Conservation (phyloP, 2,329 filamentous ascomycete genomes). For the Colletotrichum limetticola region DNA sequence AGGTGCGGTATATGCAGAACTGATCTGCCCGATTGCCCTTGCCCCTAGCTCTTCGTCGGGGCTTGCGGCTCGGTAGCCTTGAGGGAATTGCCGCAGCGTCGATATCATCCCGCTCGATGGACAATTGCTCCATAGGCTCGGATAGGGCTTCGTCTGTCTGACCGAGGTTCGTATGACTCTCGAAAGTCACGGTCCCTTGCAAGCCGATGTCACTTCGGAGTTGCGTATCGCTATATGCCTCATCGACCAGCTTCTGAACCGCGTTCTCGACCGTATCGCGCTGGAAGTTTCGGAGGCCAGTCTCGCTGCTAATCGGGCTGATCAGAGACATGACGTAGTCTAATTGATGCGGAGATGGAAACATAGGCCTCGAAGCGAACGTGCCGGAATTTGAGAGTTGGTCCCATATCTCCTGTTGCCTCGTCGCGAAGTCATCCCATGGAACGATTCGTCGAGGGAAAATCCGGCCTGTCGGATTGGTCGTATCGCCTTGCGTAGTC, state of each 20-base stretch:
- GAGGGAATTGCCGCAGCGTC: too few relatives aligned
- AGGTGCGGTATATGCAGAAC: too few relatives aligned
- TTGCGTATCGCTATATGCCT: conserved; percentile 39
- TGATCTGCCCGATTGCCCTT: too few relatives aligned
- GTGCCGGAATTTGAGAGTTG: conserved; percentile 36
- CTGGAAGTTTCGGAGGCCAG: conserved; percentile 46
- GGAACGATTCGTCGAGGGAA: conserved; percentile 49
- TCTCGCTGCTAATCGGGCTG: conserved; percentile 47
- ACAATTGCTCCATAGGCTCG: conserved; percentile 39
- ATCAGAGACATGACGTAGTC: conserved; percentile 45
- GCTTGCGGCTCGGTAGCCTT: too few relatives aligned
- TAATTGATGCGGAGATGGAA: conserved; percentile 38
- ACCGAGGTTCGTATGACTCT: conserved; percentile 49
- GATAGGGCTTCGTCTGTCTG: conserved; percentile 38
- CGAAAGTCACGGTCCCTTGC: conserved; percentile 46
- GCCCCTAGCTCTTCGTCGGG: too few relatives aligned
- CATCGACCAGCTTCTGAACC: conserved; percentile 46
- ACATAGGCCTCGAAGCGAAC: conserved; percentile 43
- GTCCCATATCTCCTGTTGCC: conserved; percentile 46
- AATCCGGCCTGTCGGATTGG: conserved; percentile 45
- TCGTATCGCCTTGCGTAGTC: conserved; percentile 47
- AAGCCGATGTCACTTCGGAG: conserved; percentile 40
- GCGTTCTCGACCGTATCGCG: conserved; percentile 48
- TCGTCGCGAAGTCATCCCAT: conserved; percentile 46
- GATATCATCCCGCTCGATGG: conserved; percentile 13